These are phyloP conservation scores for Paraphaeosphaeria sporulosa DNA, from an alignment of 2,329 filamentous ascomycete genomes.

Conservation along the genomic window DNA sequence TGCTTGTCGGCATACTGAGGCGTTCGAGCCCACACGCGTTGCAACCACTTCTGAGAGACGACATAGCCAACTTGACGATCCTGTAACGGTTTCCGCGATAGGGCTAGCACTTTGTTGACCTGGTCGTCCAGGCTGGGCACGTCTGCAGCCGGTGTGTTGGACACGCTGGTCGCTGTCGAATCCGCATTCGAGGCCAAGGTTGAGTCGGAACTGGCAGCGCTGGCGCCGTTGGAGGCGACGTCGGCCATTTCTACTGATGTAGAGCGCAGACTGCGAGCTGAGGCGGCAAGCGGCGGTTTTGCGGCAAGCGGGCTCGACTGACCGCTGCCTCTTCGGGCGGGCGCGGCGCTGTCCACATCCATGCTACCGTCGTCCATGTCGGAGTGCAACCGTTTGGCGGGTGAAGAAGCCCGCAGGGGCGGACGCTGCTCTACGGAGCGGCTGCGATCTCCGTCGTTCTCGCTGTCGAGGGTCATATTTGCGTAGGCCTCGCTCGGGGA, in stretches of 20 bases:
- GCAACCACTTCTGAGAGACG: constrained; percentile 81
- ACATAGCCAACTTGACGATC: constrained; percentile 80
- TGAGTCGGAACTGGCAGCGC: constrained; percentile 36
- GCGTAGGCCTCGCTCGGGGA: constrained; percentile 63
- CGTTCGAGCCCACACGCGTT: constrained; percentile 49
- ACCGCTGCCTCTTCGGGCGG: constrained; percentile 31
- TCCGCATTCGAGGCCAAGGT: constrained; percentile 35
- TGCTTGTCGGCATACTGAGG: constrained; percentile 46
- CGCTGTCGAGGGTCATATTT: constrained; percentile 58
- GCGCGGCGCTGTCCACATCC: constrained; percentile 39
- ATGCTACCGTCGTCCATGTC: constrained; percentile 59
- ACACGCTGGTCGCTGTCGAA: constrained; percentile 34
- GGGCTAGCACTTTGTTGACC: constrained; percentile 72
- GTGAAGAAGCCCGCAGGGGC: constrained; percentile 57
- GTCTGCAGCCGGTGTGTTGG: constrained; percentile 25
- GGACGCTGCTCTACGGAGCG: constrained; percentile 31
- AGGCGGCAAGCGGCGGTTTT: constrained; percentile 33
- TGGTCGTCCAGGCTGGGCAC: constrained; percentile 66
- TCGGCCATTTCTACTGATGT: constrained; percentile 56
- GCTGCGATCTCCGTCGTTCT: constrained; percentile 36
- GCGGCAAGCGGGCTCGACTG: constrained; percentile 35
- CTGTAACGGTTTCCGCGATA: constrained; percentile 64
- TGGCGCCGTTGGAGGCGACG: constrained; percentile 34
- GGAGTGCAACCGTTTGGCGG: constrained; percentile 63
- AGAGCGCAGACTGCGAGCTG: constrained; percentile 42